phyloP scores from a whole-genome alignment of 345 rosid genomes.

The Pistacia atlantica region DNA sequence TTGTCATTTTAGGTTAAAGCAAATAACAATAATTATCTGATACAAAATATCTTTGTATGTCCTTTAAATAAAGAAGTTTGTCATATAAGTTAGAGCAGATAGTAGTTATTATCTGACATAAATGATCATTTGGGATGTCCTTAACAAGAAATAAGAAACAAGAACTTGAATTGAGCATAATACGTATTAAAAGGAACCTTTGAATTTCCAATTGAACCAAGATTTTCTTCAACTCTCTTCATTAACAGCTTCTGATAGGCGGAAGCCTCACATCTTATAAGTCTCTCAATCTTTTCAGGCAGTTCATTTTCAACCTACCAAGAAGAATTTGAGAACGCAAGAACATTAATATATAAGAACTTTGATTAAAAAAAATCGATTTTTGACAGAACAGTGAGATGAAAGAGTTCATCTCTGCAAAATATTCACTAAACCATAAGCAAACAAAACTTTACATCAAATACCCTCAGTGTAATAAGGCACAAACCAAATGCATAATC shows the following conservation, averaged over 20 bases:
- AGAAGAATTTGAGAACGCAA: constrained; percentile 23
- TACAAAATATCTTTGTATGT: neutral
- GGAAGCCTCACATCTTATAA: constrained; percentile 88
- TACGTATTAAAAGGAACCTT: constrained; percentile 49
- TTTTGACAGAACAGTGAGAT: neutral
- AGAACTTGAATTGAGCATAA: neutral
- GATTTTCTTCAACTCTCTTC: constrained; percentile 93
- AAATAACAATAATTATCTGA: constrained; percentile 3
- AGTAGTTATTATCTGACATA: constrained; percentile 5
- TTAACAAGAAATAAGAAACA: constrained; percentile 8
- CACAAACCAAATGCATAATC: neutral
- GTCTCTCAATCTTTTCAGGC: constrained; percentile 93
- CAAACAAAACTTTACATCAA: neutral
- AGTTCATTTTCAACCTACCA: constrained; percentile 85
- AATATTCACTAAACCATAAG: neutral
- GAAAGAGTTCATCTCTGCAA: constrained; percentile 2
- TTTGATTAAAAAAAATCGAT: constrained; percentile 3
- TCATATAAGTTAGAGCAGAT: constrained; percentile 1
- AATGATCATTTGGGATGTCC: neutral
- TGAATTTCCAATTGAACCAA: constrained; percentile 79
- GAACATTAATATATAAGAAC: neutral
- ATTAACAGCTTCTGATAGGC: constrained; percentile 93
- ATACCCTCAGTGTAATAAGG: neutral
- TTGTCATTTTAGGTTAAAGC: constrained; percentile 7
- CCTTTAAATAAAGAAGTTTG: neutral